Base-by-base conservation (phyloP, 139 green algal species). In the Chlamydomonas asymmetrica region DNA sequence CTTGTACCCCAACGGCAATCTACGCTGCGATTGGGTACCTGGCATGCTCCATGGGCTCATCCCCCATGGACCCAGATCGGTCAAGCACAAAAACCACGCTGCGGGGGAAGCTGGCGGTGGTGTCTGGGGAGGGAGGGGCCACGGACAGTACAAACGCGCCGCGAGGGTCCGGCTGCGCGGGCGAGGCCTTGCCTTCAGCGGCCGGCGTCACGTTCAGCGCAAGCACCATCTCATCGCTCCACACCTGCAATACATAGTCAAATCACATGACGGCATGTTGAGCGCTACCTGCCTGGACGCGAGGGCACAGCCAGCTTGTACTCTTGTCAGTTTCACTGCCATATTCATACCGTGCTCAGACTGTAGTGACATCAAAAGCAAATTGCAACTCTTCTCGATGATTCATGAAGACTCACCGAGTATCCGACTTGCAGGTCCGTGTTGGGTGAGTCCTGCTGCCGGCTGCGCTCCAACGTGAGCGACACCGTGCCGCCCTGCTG, bases 1-100 rank as follows among this genome's bases (percentile, higher is more conserved):
- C 54, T 9, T 20, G 13, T 27, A 23, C 16, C 25, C 54, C 54
- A 20, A 16, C 16, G 20, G 48, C 48, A 56, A 16, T 20, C 16
- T 56, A 20, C 48, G 16, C 20, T 16, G 16, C 48, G 20, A 20
- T 16, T 56, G 48, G 25, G 5, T 20, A 62, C 54, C 54, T 62
- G 9, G 84, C 84, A 35, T 66, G 80, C 31, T 87, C 32, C 73
- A 89, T 82, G 40, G 85, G 85, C 61, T 83, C 61, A 5, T 83
- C 85, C 32, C 38, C 31, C 85, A 90, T 90, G 66, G 64, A 81
- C 5, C 85, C 82, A 27, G 62, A 80, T 5, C 84, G 66, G 75
- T 92, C 88, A 40, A 92, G 62, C 37, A 90, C 45, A 65, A 91
- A 91, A 9, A 92, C 72, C 8, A 91, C 57, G 38, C 72, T 82